These are phyloP conservation scores for Daphne laureola DNA, from an alignment of 441 rosid species.

Conservation along the genomic window DNA sequence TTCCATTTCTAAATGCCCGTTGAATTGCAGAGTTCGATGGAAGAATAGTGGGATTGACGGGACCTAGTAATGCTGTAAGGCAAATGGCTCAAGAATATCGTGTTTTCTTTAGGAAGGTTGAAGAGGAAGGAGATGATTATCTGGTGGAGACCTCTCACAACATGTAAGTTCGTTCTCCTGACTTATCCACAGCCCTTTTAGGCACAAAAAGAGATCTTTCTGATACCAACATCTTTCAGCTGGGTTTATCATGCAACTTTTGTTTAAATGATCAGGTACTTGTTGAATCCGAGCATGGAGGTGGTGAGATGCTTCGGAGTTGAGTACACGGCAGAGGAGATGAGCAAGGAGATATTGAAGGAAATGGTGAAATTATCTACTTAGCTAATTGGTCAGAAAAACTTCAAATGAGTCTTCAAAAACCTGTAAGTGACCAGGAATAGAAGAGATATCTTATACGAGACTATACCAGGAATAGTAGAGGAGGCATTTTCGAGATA, in stretches of 20 bases:
- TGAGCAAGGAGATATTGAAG: conserved; percentile 43
- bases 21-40: conserved; percentile 59
- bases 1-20: conserved; percentile 2
- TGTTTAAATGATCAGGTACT: conserved; percentile 38
- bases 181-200: not conserved
- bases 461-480: too few species aligned
- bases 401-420: too few species aligned
- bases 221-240: not conserved
- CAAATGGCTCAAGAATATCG: conserved; percentile 89
- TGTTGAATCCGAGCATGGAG: conserved; percentile 77
- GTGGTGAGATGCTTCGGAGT: conserved; percentile 66
- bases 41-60: conserved; percentile 68
- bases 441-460: too few species aligned
- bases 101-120: conserved; percentile 65
- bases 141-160: conserved; percentile 73
- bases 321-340: conserved; percentile 60
- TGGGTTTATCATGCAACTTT: not conserved
- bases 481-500: too few species aligned
- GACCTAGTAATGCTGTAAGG: conserved; percentile 49
- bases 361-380: conserved; percentile 30
- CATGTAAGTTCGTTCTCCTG: conserved; percentile 38
- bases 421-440: too few species aligned
- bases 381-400: not conserved
- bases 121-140: conserved; percentile 85
- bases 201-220: not conserved